These are phyloP conservation scores for Cladosporium sp. DNA, from an alignment of 2,329 filamentous ascomycete species.

Conservation along the genomic window DNA sequence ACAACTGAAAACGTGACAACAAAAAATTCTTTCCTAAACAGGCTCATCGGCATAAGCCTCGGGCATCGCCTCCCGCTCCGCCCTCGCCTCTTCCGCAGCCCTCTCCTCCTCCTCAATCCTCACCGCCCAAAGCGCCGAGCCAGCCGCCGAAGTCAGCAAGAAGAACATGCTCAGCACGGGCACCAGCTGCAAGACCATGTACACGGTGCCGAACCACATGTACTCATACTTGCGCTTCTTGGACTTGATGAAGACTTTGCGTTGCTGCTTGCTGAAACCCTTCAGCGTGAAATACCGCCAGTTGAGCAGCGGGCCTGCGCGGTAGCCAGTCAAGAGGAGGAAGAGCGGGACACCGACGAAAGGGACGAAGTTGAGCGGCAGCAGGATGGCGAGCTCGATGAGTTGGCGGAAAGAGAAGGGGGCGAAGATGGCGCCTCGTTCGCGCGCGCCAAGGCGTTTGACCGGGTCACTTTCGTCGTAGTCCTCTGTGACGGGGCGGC, in stretches of 20 bases:
- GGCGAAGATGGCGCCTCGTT: constrained; percentile 69
- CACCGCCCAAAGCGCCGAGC: constrained; percentile 71
- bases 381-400: constrained; percentile 65
- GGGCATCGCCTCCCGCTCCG: constrained; percentile 7
- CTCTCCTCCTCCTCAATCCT: constrained; percentile 11
- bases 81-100: not conserved
- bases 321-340: constrained; percentile 79
- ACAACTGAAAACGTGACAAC: too few relatives aligned
- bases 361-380: constrained; percentile 80
- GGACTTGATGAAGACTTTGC: constrained; percentile 63
- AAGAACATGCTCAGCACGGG: constrained; percentile 93
- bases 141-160: constrained; percentile 78
- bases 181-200: constrained; percentile 80
- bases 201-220: constrained; percentile 86
- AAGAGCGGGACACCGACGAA: constrained; percentile 80
- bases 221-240: constrained; percentile 72
- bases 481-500: constrained; percentile 62
- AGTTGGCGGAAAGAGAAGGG: constrained; percentile 93
- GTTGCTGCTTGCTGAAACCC: constrained; percentile 68
- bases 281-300: constrained; percentile 85
- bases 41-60: constrained; percentile 11
- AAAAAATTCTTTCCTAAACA: too few relatives aligned
- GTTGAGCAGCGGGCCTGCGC: constrained; percentile 83
- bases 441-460: constrained; percentile 78
- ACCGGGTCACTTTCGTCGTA: constrained; percentile 69